Base-by-base conservation (phyloP, 177 flowering plant genomes). In the Vitis hybrid region DNA sequence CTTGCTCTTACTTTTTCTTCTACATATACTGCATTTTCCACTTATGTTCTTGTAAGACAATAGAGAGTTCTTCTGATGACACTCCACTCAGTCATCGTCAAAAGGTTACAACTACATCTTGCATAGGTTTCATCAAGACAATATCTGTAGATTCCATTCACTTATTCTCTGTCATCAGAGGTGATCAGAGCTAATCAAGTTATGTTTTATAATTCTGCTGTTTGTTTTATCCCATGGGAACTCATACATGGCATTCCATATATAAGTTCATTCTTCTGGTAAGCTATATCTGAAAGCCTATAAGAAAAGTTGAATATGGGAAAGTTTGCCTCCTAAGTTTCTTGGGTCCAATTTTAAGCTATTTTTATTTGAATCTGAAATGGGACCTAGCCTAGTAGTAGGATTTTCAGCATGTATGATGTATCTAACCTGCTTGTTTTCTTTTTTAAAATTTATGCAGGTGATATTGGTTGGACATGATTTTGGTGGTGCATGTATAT, bases 391-490 rank as follows among this genome's bases (percentile, higher is more conserved):
- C 28, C 28, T 24, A 24, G 4, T 24, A 3, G 28, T 24, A 3
- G 28, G 28, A 24, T 24, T 24, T 24, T 24, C 28, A 24, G 28
- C 28, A 24, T 24, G 28, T 24, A 24, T 24, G 28, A 24, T 24
- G 28, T 24, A 24, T 24, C 28, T 24, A 24, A 24, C 28, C 28
- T 24, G 4, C 28, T 68, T 38, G 3, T 53, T 24, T 50, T 11
- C 51, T 22, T 59, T 57, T 56, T 49, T 18, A 3, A 5, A 51
- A 18, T 65, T 60, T 63, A 18, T 85, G 85, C 85, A 90, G 98
- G 93, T 92, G 61, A 92, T 94, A 68, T 84, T 94, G 80, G 96
- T 89, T 3, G 98, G 95, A 22, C 98, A 94, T 69, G 97, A 94
- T 82, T 88, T 94, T 84, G 97, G 98, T 56, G 98, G 98, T 61